Evolutionary conservation across 1,284 basidiomycete species (phyloP), one percentile per base, ranked within the genome.

Genomic region (Pisolithus thermaeus): DNA sequence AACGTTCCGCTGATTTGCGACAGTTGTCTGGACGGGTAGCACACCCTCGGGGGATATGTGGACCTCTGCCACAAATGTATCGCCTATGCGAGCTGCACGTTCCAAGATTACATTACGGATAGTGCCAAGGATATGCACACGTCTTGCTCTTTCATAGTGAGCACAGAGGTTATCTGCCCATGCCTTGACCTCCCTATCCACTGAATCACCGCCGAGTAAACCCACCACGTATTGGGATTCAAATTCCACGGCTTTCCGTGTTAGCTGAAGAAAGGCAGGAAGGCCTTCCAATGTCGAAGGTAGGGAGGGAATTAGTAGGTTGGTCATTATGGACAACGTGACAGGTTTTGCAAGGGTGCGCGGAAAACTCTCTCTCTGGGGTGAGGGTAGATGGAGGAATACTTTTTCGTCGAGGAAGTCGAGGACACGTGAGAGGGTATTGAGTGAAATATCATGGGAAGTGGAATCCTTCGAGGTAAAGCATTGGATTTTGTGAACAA

Each of bases 141-240:
- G 75, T 56, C 87, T 70, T 60, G 81, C 80, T 53, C 81, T 79
- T 65, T 90, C 88, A 60, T 89, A 91, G 65, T 91, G 89, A 3
- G 75, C 69, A 28, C 78, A 76, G 18, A 87, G 72, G 3, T 76
- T 76, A 49, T 80, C 75, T 3, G 75, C 77, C 88, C 88, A 91
- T 5, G 65, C 56, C 63, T 76, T 74, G 48, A 88, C 74, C 18
- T 79, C 71, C 35, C 70, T 70, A 42, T 84, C 80, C 7, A 71
- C 69, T 6, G 58, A 53, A 4, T 75, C 75, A 46, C 77, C 78
- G 14, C 77, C 76, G 8, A 84, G 69, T 52, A 81, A 58, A 11
- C 64, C 65, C n/a, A 76, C 61, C 20, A 85, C 63, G 53, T 78
- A 76, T 30, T 71, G 68, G 11, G 74, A 70, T 67, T 93, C 91